phyloP scores from a whole-genome alignment of 495 filamentous ascomycete genomes.

The Penicillium simplicissimum region DNA sequence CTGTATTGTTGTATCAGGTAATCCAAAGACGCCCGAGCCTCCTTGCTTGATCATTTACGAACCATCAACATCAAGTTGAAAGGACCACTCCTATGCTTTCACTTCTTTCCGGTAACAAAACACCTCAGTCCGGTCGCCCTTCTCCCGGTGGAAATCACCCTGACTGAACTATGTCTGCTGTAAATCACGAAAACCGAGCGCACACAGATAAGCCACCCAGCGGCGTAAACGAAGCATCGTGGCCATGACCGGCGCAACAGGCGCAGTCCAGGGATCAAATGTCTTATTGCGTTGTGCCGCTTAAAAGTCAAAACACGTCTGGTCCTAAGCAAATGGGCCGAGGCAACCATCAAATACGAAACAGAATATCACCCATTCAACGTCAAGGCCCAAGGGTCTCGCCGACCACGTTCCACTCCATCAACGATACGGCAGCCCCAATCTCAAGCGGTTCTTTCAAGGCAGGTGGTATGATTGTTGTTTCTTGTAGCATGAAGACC shows the following conservation, averaged over 20 bases:
- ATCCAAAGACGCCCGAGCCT: no score
- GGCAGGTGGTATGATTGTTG: slow-evolving; percentile 42
- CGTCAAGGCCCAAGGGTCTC: slow-evolving; percentile 36
- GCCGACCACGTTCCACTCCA: slow-evolving; percentile 41
- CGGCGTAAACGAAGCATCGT: slow-evolving; percentile 31
- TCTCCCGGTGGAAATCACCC: slow-evolving; percentile 17
- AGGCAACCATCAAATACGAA: slow-evolving; percentile 45
- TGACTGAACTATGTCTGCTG: slow-evolving; percentile 1
- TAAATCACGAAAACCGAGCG: background rate
- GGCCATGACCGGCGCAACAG: slow-evolving; percentile 46
- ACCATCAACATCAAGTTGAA: background rate
- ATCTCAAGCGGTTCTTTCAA: slow-evolving; percentile 41
- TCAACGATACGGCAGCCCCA: slow-evolving; percentile 39
- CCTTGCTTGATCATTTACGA: no score
- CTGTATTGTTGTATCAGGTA: no score
- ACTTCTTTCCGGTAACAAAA: slow-evolving; percentile 19
- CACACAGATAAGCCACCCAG: background rate
- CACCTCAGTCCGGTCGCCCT: slow-evolving; percentile 21
- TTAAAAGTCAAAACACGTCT: slow-evolving; percentile 45
- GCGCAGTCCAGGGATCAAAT: slow-evolving; percentile 37
- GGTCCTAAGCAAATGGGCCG: slow-evolving; percentile 45
- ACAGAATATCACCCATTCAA: slow-evolving; percentile 37
- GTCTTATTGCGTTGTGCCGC: slow-evolving; percentile 37
- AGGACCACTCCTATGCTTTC: slow-evolving; percentile 16
- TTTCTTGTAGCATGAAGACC: slow-evolving; percentile 46